Evolutionary conservation across 257 asterid genomes (phyloP), one percentile per base, ranked within the genome.

Genomic region (Coffea eugenioides): DNA sequence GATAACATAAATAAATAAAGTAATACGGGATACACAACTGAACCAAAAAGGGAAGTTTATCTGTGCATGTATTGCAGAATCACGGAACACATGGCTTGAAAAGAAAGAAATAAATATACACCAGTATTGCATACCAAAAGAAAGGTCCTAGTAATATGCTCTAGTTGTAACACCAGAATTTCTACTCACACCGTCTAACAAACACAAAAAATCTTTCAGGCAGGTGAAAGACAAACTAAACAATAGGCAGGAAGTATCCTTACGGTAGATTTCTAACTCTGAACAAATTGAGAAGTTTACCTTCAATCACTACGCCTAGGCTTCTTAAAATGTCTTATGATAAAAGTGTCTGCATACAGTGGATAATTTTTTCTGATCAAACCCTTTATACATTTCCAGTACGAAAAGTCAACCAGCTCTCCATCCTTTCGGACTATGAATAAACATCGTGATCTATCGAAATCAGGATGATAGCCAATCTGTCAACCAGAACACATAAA

Each of bases 301-400:
- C 88, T 88, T 87, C 85, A 93, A 74, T 88, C 86, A n/a, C 43
- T 79, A 67, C 87, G 90, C 78, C 90, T 87, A 49, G 91, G 88
- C 89, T 69, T 88, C 84, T 92, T 85, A 85, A 96, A 92, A 87
- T 96, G 98, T 84, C 90, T 86, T 82, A 96, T 89, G 80, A 96
- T 94, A 75, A 96, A 96, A 88, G 90, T 92, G 80, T 94, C 97
- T 0, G 99, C 98, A 69, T 94, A 90, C 27, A 94, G 91, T 74
- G 98, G 99, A 87, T 92, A 96, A 45, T 92, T 94, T 80, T 88
- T 92, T 78, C 91, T 89, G 88, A 96, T 91, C 88, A 94, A 84
- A 51, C 97, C 98, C 88, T 91, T 94, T 79, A 96, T 88, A 90
- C 99, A 94, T 90, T 96, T 96, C 99, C 99, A 94, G 85, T 89